Conservation (phyloP, 2,329 filamentous ascomycete genomes). For the Botrytis pseudocinerea region DNA sequence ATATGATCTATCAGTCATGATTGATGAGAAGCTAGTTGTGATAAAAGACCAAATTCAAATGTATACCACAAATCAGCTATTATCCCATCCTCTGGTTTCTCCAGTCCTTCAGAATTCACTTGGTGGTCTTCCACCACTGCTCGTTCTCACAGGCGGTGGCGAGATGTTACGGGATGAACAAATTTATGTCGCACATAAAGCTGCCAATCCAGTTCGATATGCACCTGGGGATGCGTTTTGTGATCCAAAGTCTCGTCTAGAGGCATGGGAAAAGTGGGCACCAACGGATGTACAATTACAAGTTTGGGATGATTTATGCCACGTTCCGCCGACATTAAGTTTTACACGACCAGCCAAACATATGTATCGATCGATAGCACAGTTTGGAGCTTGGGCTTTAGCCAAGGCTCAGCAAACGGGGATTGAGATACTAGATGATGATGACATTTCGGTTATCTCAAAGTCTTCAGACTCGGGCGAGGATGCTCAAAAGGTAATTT, state of each 20-base stretch:
- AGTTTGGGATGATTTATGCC: conserved; percentile 93
- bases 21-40: conserved; percentile 69
- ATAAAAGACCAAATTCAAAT: conserved; percentile 92
- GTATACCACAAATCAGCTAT: conserved; percentile 78
- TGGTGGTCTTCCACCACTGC: conserved; percentile 82
- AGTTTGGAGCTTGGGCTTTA: conserved; percentile 90
- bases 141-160: conserved; percentile 84
- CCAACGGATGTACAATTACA: conserved; percentile 93
- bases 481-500: conserved; percentile 36
- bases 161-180: conserved; percentile 93
- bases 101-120: conserved; percentile 84
- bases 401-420: conserved; percentile 76
- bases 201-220: conserved; percentile 78
- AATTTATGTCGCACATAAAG: conserved; percentile 92
- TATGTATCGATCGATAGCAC: conserved; percentile 90
- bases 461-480: conserved; percentile 48
- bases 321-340: conserved; percentile 88
- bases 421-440: conserved; percentile 81
- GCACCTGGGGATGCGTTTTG: conserved; percentile 65
- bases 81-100: conserved; percentile 87
- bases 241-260: conserved; percentile 53
- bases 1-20: conserved; percentile 60
- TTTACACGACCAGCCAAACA: conserved; percentile 95
- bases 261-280: conserved; percentile 57
- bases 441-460: conserved; percentile 73